Conservation (phyloP, 2,329 filamentous ascomycete species). For the Monilinia fructigena region DNA sequence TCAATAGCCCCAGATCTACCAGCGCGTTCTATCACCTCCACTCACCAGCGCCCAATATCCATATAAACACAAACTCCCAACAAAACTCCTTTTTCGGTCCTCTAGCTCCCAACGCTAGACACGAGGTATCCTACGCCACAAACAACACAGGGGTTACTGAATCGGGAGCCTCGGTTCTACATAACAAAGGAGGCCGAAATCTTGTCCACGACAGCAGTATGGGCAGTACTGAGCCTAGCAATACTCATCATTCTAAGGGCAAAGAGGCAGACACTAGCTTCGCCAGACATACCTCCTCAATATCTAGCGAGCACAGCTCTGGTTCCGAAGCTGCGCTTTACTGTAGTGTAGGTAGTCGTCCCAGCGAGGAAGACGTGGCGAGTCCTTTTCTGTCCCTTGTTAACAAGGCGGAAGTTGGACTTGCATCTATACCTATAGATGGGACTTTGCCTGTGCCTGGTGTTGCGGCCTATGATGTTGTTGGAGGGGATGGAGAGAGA, state of each 20-base stretch:
- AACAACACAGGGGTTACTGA: too few species aligned
- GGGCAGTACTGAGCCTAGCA: background rate
- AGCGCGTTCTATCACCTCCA: too few species aligned
- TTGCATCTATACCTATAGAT: background rate
- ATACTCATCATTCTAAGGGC: background rate
- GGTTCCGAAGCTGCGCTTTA: slow-evolving; percentile 1
- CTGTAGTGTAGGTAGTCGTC: background rate
- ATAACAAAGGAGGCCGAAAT: background rate
- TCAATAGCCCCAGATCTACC: background rate
- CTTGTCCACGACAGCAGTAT: rapidly evolving
- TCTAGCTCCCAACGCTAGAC: too few species aligned
- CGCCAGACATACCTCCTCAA: background rate
- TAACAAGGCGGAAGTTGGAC: background rate
- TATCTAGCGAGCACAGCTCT: slow-evolving; percentile 5
- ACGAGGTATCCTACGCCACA: background rate
- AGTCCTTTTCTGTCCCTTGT: rapidly evolving
- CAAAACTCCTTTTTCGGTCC: background rate
- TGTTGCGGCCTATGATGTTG: background rate
- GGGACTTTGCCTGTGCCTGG: background rate
- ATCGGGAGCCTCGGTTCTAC: too few species aligned
- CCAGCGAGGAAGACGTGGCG: background rate
- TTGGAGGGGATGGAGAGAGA: too few species aligned
- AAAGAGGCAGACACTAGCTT: too few species aligned
- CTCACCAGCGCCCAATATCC: too few species aligned
- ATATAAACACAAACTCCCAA: background rate